Evolutionary conservation across 2,329 filamentous ascomycete genomes (phyloP).

Genomic region (Biscogniauxia mediterranea): DNA sequence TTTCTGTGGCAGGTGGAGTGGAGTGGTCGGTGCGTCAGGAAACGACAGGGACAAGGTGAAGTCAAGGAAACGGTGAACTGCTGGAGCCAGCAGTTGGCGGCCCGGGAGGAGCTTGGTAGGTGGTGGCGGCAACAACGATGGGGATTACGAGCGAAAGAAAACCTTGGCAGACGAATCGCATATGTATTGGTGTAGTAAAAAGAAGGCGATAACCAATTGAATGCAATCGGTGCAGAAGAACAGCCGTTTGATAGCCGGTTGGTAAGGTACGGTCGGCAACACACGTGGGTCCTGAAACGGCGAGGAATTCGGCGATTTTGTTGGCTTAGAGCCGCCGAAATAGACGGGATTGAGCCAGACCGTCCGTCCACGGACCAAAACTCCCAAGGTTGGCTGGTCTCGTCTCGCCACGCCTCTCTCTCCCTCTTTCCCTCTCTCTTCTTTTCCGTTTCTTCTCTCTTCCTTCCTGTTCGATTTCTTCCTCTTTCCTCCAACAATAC

Average conservation of each 20-base stretch:
- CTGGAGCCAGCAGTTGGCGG: not conserved
- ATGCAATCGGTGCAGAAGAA: not conserved
- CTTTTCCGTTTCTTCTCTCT: too few species aligned
- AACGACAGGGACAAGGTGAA: not conserved
- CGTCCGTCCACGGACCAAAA: not conserved
- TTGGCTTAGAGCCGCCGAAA: constrained; percentile 2
- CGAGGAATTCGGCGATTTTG: not conserved
- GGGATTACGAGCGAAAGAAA: not conserved
- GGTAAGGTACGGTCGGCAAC: not conserved
- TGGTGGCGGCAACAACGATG: not conserved
- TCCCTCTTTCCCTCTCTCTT: too few species aligned
- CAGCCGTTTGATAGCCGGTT: not conserved
- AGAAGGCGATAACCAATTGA: not conserved
- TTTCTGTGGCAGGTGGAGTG: not conserved
- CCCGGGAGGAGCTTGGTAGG: not conserved
- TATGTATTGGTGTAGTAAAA: not conserved
- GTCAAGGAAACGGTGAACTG: not conserved
- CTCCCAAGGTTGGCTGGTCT: not conserved
- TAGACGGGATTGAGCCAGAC: not conserved
- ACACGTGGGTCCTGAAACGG: constrained; percentile 13
- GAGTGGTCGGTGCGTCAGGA: constrained; percentile 1
- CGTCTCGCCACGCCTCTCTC: not conserved
- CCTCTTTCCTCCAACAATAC: not conserved
- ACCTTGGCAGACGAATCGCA: not conserved
- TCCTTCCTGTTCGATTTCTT: too few species aligned